Conservation (phyloP, 2,329 filamentous ascomycete species). For the Hymenoscyphus repandus region DNA sequence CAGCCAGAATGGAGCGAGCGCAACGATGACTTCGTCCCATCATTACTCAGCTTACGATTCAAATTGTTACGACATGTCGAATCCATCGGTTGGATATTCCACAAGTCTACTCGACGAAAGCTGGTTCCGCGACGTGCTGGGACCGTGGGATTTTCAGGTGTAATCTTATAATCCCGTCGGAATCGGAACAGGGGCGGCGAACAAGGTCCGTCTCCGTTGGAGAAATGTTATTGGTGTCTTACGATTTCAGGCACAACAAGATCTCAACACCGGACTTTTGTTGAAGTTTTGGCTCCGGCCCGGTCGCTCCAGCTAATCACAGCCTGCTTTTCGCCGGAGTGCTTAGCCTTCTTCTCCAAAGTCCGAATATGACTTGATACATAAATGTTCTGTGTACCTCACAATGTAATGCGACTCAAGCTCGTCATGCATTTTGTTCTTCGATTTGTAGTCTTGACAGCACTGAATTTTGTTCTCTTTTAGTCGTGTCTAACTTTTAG, state of each 20-base stretch:
- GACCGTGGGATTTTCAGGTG: background rate
- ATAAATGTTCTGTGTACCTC: background rate
- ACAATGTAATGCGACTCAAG: background rate
- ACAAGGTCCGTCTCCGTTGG: background rate
- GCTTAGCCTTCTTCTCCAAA: background rate
- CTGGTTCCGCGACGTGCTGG: conserved; percentile 15
- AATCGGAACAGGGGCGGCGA: background rate
- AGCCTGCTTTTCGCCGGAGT: background rate
- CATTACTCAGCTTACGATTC: background rate
- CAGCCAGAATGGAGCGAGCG: background rate
- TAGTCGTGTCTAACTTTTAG: too few relatives aligned
- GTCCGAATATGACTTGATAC: background rate
- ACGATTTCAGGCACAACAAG: background rate
- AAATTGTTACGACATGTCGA: background rate
- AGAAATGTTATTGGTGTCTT: background rate
- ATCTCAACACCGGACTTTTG: background rate
- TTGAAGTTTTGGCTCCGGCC: background rate
- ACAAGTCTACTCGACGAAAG: conserved; percentile 13
- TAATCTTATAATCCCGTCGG: background rate
- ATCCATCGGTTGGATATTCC: background rate
- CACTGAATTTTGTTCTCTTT: too few relatives aligned
- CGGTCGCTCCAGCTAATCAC: background rate
- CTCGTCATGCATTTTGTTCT: too few relatives aligned
- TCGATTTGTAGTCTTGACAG: too few relatives aligned
- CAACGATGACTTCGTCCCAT: background rate